Evolutionary conservation across 805 yeast species (phyloP).

Genomic region (Pichia kluyveri): DNA sequence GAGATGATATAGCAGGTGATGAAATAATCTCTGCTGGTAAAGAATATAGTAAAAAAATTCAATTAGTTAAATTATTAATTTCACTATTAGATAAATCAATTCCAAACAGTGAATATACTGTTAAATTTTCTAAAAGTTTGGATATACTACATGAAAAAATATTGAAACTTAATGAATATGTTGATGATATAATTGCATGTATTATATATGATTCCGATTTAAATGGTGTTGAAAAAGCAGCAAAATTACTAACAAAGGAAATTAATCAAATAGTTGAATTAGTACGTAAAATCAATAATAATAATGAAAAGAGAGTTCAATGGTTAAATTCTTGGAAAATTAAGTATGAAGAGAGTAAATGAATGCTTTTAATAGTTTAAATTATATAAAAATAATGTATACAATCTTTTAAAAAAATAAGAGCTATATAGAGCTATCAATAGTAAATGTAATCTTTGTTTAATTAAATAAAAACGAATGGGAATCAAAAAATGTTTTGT

Average conservation of each 20-base stretch:
- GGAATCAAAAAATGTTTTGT: not conserved
- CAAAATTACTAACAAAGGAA: slow-evolving; percentile 14
- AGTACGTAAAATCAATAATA: slow-evolving; percentile 38
- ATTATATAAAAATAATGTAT: too few relatives aligned
- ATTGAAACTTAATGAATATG: slow-evolving; percentile 30
- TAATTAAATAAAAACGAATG: not conserved
- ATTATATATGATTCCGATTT: slow-evolving; percentile 38
- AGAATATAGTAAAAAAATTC: slow-evolving; percentile 44
- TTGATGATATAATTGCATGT: slow-evolving; percentile 54
- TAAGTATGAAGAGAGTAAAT: slow-evolving; percentile 28
- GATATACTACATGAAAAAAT: slow-evolving; percentile 40
- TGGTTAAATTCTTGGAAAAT: slow-evolving; percentile 50
- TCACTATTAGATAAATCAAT: slow-evolving; percentile 51
- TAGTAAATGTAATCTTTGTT: too few relatives aligned
- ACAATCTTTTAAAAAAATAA: not conserved
- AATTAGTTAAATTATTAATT: slow-evolving; percentile 49
- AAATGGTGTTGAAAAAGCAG: slow-evolving; percentile 23
- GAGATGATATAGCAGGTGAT: slow-evolving; percentile 18
- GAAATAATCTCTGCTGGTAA: slow-evolving; percentile 27
- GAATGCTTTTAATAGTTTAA: too few relatives aligned
- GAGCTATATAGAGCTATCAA: not conserved
- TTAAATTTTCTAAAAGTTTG: slow-evolving; percentile 31
- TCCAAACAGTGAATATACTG: slow-evolving; percentile 27
- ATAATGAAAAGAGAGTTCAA: slow-evolving; percentile 43
- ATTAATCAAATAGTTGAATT: slow-evolving; percentile 24